Conservation (phyloP, 2,329 filamentous ascomycete species). For the Rhynchosporium secalis region DNA sequence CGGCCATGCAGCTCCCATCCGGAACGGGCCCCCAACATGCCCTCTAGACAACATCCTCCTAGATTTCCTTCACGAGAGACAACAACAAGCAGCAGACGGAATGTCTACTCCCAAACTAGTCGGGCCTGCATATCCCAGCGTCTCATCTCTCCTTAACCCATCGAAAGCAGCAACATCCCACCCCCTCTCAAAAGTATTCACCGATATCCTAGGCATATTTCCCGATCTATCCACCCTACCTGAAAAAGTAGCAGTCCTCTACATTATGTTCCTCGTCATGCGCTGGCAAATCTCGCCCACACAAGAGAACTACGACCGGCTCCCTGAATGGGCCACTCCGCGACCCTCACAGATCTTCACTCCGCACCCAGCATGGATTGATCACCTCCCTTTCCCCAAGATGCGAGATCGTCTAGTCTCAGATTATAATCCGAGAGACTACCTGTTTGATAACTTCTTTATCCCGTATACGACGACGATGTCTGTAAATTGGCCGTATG, state of each 20-base stretch:
- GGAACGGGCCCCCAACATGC: conserved; percentile 69
- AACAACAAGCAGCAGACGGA: conserved; percentile 65
- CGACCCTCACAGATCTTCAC: conserved; percentile 63
- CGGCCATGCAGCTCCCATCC: conserved; percentile 43
- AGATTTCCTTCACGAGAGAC: conserved; percentile 72
- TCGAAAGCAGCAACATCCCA: conserved; percentile 63
- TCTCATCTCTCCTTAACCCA: conserved; percentile 76
- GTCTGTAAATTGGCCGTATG: conserved; percentile 82
- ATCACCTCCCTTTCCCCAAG: conserved; percentile 75
- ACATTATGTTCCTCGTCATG: conserved; percentile 85
- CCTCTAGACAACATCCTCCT: conserved; percentile 77
- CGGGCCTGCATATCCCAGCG: conserved; percentile 77
- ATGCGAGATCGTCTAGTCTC: conserved; percentile 69
- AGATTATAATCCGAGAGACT: conserved; percentile 49
- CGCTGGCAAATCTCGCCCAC: conserved; percentile 82
- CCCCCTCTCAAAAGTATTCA: conserved; percentile 80
- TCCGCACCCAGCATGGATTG: conserved; percentile 78
- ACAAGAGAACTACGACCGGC: conserved; percentile 72
- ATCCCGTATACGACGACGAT: conserved; percentile 77
- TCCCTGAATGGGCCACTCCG: conserved; percentile 74
- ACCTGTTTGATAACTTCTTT: conserved; percentile 79
- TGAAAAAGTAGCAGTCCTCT: conserved; percentile 79
- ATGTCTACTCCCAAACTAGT: conserved; percentile 64
- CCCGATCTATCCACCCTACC: conserved; percentile 76
- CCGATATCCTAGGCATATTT: conserved; percentile 82